Percentiles rank a stretch among this genome's conserved stretches.
Conservation (phyloP, 1,139 yeast genomes). For the Yamadazyma diospyri region DNA sequence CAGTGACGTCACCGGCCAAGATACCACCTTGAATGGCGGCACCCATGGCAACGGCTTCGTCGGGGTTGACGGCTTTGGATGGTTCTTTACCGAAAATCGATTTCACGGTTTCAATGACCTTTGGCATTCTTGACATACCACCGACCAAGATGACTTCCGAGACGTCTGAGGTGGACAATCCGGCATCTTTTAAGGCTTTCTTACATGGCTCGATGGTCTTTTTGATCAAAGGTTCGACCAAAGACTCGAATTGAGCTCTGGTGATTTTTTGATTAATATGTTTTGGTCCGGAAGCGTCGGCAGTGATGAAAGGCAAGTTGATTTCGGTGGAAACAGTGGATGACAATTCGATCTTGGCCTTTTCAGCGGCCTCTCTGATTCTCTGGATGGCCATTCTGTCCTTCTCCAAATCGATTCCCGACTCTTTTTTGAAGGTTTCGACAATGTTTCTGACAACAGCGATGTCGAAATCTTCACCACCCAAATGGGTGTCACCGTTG, state of each 20-base stretch:
- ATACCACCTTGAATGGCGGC: slow-evolving; percentile 99
- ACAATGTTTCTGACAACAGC: slow-evolving; percentile 85
- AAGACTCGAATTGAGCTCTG: slow-evolving; percentile 88
- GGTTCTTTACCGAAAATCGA: slow-evolving; percentile 91
- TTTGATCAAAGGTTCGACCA: slow-evolving; percentile 90
- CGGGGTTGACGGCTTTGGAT: slow-evolving; percentile 98
- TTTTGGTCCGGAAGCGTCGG: slow-evolving; percentile 96
- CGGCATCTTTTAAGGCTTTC: slow-evolving; percentile 97
- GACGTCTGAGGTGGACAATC: slow-evolving; percentile 76
- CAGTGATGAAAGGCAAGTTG: slow-evolving; percentile 95
- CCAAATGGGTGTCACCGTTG: slow-evolving; percentile 87
- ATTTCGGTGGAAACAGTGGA: slow-evolving; percentile 92
- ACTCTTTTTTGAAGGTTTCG: slow-evolving; percentile 87
- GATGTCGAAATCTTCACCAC: slow-evolving; percentile 91
- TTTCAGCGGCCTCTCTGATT: slow-evolving; percentile 99
- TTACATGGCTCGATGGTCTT: slow-evolving; percentile 95
- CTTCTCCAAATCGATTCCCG: slow-evolving; percentile 80
- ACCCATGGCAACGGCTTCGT: slow-evolving; percentile 99
- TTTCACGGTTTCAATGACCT: slow-evolving; percentile 96
- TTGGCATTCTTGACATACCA: slow-evolving; percentile 99
- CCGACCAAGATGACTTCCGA: slow-evolving; percentile 97
- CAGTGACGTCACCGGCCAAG: slow-evolving; percentile 97
- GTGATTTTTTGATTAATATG: slow-evolving; percentile 93
- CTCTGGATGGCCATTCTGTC: slow-evolving; percentile 99
- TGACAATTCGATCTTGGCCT: slow-evolving; percentile 97